Percentiles rank a stretch among this genome's conserved stretches.
phyloP scores from a whole-genome alignment of 1,284 basidiomycete species.

The Ustilago crameri region DNA sequence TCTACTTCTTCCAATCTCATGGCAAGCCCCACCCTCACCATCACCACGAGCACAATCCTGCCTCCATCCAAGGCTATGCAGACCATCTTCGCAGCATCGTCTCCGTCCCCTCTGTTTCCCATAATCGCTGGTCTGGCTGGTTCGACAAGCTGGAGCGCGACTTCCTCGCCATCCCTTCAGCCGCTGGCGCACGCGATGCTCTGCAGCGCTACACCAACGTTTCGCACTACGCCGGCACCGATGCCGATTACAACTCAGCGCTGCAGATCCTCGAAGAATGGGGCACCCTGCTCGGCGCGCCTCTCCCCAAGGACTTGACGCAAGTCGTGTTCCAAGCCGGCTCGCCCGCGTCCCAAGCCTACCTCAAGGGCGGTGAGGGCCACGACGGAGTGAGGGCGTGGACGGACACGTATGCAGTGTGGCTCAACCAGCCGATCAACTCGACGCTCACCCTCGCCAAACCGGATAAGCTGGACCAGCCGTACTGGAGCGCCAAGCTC shows the following conservation, averaged over 20 bases:
- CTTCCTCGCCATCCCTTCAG: slow-evolving; percentile 46
- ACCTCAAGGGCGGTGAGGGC: slow-evolving; percentile 35
- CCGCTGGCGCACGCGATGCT: slow-evolving; percentile 43
- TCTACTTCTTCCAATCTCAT: neutral
- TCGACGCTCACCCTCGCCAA: slow-evolving; percentile 55
- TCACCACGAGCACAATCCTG: neutral
- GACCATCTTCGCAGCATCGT: slow-evolving; percentile 12
- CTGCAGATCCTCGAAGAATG: slow-evolving; percentile 56
- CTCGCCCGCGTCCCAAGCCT: slow-evolving; percentile 42
- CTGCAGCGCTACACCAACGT: slow-evolving; percentile 56
- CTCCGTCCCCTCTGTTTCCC: slow-evolving; percentile 9
- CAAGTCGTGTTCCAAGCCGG: slow-evolving; percentile 63
- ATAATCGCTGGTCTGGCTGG: slow-evolving; percentile 32
- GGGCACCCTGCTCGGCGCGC: slow-evolving; percentile 55
- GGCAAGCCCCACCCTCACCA: slow-evolving; percentile 9
- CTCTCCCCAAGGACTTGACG: slow-evolving; percentile 39
- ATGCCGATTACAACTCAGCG: slow-evolving; percentile 53
- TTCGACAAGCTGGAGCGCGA: slow-evolving; percentile 40
- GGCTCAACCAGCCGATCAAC: slow-evolving; percentile 63
- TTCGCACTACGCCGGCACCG: slow-evolving; percentile 57
- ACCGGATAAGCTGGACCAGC: slow-evolving; percentile 45
- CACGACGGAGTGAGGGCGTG: slow-evolving; percentile 53
- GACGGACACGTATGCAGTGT: slow-evolving; percentile 65
- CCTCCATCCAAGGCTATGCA: slow-evolving; percentile 15
- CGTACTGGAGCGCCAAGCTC: slow-evolving; percentile 75